These are phyloP conservation scores for Mediolabrus comicus DNA, from an alignment of 108 stramenopile genomes.

Conservation along the genomic window DNA sequence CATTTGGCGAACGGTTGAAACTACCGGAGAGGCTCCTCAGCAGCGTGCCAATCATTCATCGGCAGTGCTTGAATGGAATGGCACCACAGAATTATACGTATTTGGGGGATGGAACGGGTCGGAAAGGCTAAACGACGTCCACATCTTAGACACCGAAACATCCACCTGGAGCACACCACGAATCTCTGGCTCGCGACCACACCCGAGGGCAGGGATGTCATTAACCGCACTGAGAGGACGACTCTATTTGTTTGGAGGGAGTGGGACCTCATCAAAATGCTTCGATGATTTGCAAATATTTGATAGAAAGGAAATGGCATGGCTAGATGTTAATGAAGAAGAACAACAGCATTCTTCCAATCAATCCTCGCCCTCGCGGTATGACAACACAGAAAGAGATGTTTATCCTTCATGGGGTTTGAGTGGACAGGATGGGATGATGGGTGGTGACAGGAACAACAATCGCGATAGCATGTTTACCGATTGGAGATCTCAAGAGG, in stretches of 20 bases:
- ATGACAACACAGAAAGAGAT: background rate
- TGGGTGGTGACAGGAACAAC: conserved; percentile 13
- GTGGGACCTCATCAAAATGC: conserved; percentile 84
- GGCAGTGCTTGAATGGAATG: conserved; percentile 70
- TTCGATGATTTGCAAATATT: conserved; percentile 92
- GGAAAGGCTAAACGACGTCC: conserved; percentile 88
- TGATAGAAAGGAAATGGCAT: conserved; percentile 86
- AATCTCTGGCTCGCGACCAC: conserved; percentile 72
- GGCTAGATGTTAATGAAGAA: conserved; percentile 82
- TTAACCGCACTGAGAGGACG: conserved; percentile 83
- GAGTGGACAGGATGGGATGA: conserved; percentile 44
- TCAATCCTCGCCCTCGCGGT: background rate
- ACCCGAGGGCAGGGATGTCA: conserved; percentile 93
- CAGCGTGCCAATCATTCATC: conserved; percentile 91
- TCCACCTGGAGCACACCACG: conserved; percentile 79
- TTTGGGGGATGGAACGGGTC: conserved; percentile 96
- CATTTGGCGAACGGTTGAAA: conserved; percentile 76
- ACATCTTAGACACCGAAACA: conserved; percentile 82
- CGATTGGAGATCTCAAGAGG: conserved; percentile 70
- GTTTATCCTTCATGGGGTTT: conserved; percentile 6
- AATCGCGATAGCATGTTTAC: conserved; percentile 20
- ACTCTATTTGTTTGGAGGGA: conserved; percentile 90
- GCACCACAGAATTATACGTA: conserved; percentile 76
- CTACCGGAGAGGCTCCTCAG: conserved; percentile 73
- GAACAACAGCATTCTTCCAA: conserved; percentile 13